Percentiles rank a stretch among this genome's conserved stretches.
Conservation (phyloP, 2,329 filamentous ascomycete species). For the Clarireedia paspali region DNA sequence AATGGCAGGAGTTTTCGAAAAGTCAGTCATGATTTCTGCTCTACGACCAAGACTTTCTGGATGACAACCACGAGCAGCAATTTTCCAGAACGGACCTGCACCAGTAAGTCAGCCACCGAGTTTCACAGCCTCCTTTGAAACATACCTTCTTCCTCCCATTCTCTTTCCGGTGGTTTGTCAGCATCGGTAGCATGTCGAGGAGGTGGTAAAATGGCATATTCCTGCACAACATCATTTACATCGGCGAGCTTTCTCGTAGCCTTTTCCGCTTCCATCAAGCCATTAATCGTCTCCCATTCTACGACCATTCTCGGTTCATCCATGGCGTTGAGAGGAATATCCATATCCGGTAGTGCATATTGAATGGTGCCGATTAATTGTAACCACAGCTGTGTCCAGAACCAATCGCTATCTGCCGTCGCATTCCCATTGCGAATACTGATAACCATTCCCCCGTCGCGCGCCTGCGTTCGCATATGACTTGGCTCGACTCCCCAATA, state of each 20-base stretch:
- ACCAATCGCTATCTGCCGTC: conserved; percentile 36
- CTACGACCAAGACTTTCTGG: conserved; percentile 54
- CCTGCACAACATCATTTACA: conserved; percentile 44
- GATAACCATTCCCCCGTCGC: conserved; percentile 54
- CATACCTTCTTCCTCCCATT: conserved; percentile 22
- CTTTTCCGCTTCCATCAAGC: conserved; percentile 41
- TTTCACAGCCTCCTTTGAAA: conserved; percentile 32
- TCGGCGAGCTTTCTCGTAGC: conserved; percentile 41
- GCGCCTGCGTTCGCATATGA: conserved; percentile 42
- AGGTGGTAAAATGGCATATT: conserved; percentile 40
- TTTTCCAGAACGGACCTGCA: conserved; percentile 44
- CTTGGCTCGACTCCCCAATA: conserved; percentile 39
- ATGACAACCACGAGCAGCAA: conserved; percentile 52
- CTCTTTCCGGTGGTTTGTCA: not conserved
- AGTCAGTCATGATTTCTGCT: conserved; percentile 36
- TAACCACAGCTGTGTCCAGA: conserved; percentile 35
- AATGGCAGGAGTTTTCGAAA: conserved; percentile 40
- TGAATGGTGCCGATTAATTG: conserved; percentile 36
- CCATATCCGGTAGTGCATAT: conserved; percentile 51
- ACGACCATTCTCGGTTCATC: conserved; percentile 57
- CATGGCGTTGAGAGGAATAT: conserved; percentile 58
- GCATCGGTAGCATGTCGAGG: not conserved
- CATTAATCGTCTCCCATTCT: conserved; percentile 47
- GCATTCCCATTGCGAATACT: conserved; percentile 47
- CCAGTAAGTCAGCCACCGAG: conserved; percentile 38